phyloP scores from a whole-genome alignment of 2,329 filamentous ascomycete species.

The Sphaceloma murrayae region DNA sequence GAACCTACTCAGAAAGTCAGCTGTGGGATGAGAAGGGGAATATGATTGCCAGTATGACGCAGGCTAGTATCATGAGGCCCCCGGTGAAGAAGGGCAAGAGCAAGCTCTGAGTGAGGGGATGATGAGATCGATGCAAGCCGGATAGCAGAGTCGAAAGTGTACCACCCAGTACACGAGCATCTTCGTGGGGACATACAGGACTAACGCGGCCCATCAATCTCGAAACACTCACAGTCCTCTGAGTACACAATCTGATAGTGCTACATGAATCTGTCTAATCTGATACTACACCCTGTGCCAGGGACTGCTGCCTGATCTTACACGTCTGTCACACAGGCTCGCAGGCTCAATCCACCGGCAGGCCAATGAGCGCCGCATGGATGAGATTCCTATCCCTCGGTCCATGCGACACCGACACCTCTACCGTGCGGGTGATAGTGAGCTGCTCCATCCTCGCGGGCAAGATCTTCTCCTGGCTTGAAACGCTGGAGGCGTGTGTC shows the following conservation, averaged over 20 bases:
- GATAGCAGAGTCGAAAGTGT: too few species aligned
- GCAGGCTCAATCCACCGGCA: slow-evolving; percentile 16
- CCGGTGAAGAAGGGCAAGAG: too few species aligned
- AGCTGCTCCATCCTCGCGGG: slow-evolving; percentile 17
- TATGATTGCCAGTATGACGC: slow-evolving; percentile 41
- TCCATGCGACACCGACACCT: slow-evolving; percentile 22
- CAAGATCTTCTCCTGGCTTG: slow-evolving; percentile 19
- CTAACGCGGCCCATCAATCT: too few species aligned
- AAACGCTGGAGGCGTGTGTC: slow-evolving; percentile 9
- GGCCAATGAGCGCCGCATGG: slow-evolving; percentile 26
- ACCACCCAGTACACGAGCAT: too few species aligned
- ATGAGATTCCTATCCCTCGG: slow-evolving; percentile 22
- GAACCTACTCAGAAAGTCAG: slow-evolving; percentile 38
- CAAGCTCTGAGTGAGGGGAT: too few species aligned
- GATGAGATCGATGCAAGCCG: too few species aligned
- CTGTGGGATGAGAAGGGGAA: slow-evolving; percentile 39
- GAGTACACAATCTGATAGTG: too few species aligned
- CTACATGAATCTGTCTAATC: too few species aligned
- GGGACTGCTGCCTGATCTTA: slow-evolving; percentile 1
- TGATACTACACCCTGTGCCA: not conserved
- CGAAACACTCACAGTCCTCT: too few species aligned
- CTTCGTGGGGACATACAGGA: too few species aligned
- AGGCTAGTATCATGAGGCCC: slow-evolving; percentile 36
- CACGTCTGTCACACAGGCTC: not conserved
- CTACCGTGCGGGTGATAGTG: slow-evolving; percentile 20